Evolutionary conservation across 768 basidiomycete species (phyloP).

Genomic region (Aureoboletus auriporus): DNA sequence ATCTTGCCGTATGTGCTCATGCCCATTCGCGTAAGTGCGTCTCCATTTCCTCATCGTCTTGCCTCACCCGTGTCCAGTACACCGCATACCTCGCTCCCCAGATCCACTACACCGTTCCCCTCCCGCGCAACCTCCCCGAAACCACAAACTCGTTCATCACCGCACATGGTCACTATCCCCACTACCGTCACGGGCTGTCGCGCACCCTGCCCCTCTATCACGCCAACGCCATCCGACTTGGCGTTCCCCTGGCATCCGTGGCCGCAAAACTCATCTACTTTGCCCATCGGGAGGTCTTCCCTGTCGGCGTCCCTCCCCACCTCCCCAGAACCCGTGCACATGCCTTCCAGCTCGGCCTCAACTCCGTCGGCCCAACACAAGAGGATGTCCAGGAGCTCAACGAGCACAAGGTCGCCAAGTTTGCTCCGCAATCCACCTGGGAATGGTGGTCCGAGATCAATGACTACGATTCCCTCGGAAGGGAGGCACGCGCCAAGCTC

Average conservation of each 20-base stretch:
- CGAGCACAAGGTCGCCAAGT: conserved; percentile 34
- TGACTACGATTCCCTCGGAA: conserved; percentile 15
- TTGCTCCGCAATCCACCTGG: conserved; percentile 11
- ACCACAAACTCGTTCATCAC: conserved; percentile 30
- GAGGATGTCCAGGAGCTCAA: conserved; percentile 63
- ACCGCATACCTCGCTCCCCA: conserved; percentile 57
- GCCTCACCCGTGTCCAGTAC: conserved; percentile 37
- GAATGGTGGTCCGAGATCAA: conserved; percentile 22
- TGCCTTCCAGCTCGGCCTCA: conserved; percentile 23
- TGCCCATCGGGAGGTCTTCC: conserved; percentile 48
- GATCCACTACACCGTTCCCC: conserved; percentile 54
- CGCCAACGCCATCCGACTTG: conserved; percentile 22
- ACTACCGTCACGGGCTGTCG: conserved; percentile 38
- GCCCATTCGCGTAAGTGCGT: conserved; percentile 41
- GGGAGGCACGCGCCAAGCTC: conserved; percentile 24
- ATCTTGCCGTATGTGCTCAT: conserved; percentile 46
- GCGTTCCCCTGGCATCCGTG: conserved; percentile 44
- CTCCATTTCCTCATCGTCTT: background rate
- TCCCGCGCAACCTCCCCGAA: conserved; percentile 20
- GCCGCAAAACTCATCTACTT: conserved; percentile 66
- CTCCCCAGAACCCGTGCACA: conserved; percentile 31
- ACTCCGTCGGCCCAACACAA: conserved; percentile 41
- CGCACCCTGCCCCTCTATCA: conserved; percentile 28
- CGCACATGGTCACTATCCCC: conserved; percentile 45
- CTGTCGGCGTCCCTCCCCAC: conserved; percentile 40